Base-by-base conservation (phyloP, 2,329 filamentous ascomycete species). In the Dothideomycetes sp. region DNA sequence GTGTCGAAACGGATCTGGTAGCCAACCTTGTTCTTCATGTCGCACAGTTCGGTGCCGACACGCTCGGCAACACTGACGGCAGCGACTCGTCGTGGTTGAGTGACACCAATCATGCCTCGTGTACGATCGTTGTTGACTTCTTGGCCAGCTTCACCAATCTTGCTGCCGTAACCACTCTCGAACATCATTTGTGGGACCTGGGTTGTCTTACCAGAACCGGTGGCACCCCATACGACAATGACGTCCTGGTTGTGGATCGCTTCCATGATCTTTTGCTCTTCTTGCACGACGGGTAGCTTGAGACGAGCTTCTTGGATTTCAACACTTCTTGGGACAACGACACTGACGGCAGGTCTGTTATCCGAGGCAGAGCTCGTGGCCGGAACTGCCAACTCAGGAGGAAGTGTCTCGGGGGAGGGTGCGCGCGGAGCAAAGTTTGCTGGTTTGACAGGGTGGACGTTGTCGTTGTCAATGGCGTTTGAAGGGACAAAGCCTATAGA, bases 261-360 rank as follows among this genome's bases (percentile, higher is more conserved):
- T 61, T 98, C 91, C 88, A 98, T 96, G 19, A 98, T 88, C 53
- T 82, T 87, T 56, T 98, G 91, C 60, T 98, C 91, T 58, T 96
- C 88, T 2, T 84, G 84, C 2, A 96, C 86, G 1, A 98, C 84
- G 0, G 91, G 91, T 12, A 98, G 70, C 41, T 83, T 77, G 34
- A 93, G 60, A 10, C 91, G 78, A 9, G 80, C 76, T 35, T 80
- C 74, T 56, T 95, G 85, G 16, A 96, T 82, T 14, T 82, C 79
- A 4, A 78, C 64, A 0, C 74, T 65, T 42, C 91, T 76, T 30
- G 74, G 65, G 2, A 95, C 79, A 2, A 74, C 60, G 2, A 95
- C 80, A 45, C 79, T 81, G 56, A 78, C 88, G 1, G 81, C 82
- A 53, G 88, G 89, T 45, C 87, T 72, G 27, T 49, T 34, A n/a